Evolutionary conservation across 2,329 filamentous ascomycete species (phyloP), one percentile per base, ranked within the genome.

Genomic region (Ophiobolus disseminans): DNA sequence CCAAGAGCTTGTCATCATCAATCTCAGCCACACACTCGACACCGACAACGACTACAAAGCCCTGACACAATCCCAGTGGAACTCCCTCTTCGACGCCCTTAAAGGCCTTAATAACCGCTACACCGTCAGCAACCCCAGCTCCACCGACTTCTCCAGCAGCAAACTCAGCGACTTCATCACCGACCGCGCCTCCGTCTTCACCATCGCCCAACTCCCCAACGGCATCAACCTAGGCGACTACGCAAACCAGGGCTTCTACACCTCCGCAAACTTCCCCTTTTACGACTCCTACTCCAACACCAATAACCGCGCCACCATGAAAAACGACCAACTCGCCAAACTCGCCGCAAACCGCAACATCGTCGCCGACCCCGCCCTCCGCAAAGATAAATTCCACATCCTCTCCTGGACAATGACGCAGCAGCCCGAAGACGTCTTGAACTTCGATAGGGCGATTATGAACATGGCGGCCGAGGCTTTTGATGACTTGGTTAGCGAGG

Each of bases 1-100:
- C 53, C 57, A 75, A 9, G 78, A 81, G 51, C 65, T 80, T 40
- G 66, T 81, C 41, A 75, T 81, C 47, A 69, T 80, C 42, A 72
- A 76, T 25, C 62, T 81, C n/a, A 73, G 73, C 13, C 78, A 80
- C 35, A 76, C 74, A 3, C 60, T 78, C 11, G 73, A 78, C 52
- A 74, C 75, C 4, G 70, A 75, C 34, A 60, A 73, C 37, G 55
- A 68, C 21, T 75, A 73, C 51, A 65, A 60, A 25, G 60, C 73
- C 45, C 75, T 79, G 45, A 65, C 61, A 6, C 57, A 73, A 14
- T 58, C 61, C 17, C 73, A 79, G 21, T 75, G 74, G 65, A 69
- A 75, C 56, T 59, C 68, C n/a, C 73, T 80, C 28, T 77, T 80
- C 43, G 60, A 69, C 44, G 72, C 74, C 47, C 66, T 81, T 2